phyloP scores from a whole-genome alignment of 23 red algal species.

The Gracilaria vermiculophylla region DNA sequence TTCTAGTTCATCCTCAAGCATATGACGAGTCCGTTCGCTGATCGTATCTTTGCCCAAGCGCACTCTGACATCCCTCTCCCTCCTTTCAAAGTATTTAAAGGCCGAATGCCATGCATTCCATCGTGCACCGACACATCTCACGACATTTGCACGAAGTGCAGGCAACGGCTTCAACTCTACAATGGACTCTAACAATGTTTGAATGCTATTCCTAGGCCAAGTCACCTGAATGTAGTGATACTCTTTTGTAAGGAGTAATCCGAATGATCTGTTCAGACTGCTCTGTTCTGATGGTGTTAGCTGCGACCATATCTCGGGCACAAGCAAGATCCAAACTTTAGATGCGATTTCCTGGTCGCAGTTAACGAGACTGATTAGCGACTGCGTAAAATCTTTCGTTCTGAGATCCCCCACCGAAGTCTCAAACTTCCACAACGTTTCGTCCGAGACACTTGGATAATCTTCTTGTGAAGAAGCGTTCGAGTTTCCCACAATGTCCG shows the following conservation, averaged over 20 bases:
- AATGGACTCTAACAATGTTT: conserved; percentile 67
- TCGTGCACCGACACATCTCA: conserved; percentile 61
- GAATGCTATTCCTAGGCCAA: conserved; percentile 72
- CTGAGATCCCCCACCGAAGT: neutral
- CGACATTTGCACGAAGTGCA: conserved; percentile 43
- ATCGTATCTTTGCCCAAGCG: neutral
- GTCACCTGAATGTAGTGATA: conserved; percentile 71
- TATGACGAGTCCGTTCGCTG: neutral
- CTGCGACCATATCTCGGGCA: conserved; percentile 63
- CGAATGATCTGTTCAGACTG: conserved; percentile 52
- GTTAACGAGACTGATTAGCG: conserved; percentile 65
- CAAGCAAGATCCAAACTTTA: conserved; percentile 52
- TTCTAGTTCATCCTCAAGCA: conserved; percentile 63
- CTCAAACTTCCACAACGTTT: neutral
- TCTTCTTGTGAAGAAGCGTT: neutral
- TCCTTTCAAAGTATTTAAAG: conserved; percentile 56
- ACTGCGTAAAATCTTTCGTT: conserved; percentile 7
- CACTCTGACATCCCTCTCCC: neutral
- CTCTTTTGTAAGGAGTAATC: conserved; percentile 65
- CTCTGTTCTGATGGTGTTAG: conserved; percentile 23
- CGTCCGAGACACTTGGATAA: neutral
- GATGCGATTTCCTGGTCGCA: conserved; percentile 56
- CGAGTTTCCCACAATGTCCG: neutral
- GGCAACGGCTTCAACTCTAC: conserved; percentile 41
- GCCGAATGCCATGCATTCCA: conserved; percentile 89